A percentile compares a stretch with the other conserved stretches of the same genome.
Conservation (phyloP, 1,139 yeast species). For the Taphrina flavorubra region DNA sequence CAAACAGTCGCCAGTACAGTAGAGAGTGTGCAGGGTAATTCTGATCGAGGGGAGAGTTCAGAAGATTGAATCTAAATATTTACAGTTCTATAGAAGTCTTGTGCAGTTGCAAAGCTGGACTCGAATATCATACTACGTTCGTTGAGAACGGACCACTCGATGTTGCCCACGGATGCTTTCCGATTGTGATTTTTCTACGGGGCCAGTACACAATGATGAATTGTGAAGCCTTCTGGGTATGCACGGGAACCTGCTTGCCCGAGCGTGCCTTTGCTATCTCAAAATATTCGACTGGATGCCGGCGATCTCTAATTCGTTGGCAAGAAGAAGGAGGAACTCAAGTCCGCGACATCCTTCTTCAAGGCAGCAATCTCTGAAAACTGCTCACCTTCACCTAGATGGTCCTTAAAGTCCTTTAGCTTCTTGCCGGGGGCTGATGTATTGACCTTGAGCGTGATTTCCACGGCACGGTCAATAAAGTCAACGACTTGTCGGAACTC, state of each 20-base stretch:
- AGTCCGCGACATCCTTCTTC: conserved; percentile 79
- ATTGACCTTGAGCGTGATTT: conserved; percentile 78
- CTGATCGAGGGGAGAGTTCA: no score
- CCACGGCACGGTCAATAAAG: conserved; percentile 83
- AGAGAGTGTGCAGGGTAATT: no score
- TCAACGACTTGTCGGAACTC: conserved; percentile 83
- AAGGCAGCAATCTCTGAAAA: conserved; percentile 65
- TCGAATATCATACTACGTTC: no score
- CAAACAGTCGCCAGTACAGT: no score
- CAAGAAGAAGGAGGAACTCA: conserved; percentile 95
- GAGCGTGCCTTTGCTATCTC: not conserved
- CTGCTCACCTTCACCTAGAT: conserved; percentile 66
- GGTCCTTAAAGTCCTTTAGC: conserved; percentile 89
- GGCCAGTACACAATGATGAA: not conserved
- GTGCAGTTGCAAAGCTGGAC: no score
- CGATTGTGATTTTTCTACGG: no score
- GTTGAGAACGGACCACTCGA: no score
- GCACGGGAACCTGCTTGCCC: not conserved
- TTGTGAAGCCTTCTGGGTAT: not conserved
- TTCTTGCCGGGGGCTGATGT: conserved; percentile 81
- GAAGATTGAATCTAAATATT: no score
- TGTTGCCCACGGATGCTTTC: no score
- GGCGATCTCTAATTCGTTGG: conserved; percentile 53
- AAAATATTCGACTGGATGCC: not conserved
- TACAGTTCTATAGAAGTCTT: no score